Conservation (phyloP, 1,284 basidiomycete genomes). For the Pseudozyma sp. region DNA sequence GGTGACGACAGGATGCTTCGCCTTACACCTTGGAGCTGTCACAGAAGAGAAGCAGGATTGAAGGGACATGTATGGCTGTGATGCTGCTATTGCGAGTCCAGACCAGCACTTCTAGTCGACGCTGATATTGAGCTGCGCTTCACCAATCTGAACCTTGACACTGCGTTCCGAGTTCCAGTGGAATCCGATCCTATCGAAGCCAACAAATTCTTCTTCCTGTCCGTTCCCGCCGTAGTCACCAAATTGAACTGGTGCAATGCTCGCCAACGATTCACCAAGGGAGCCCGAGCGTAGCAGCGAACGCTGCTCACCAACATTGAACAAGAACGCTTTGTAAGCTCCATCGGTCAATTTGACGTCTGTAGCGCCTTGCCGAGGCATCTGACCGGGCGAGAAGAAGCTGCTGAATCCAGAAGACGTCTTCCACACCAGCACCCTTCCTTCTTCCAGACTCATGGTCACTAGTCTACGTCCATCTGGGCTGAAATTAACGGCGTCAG, state of each 20-base stretch:
- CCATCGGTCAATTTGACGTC: conserved; percentile 69
- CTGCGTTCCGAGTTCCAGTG: conserved; percentile 59
- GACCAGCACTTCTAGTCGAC: conserved; percentile 35
- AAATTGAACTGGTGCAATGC: neutral
- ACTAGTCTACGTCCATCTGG: conserved; percentile 90
- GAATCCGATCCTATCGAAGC: conserved; percentile 47
- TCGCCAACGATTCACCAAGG: neutral
- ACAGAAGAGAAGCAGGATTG: too few species aligned
- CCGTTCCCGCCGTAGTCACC: neutral
- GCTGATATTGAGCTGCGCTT: conserved; percentile 58
- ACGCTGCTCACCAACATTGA: conserved; percentile 53
- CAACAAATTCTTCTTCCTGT: conserved; percentile 35
- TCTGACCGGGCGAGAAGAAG: conserved; percentile 89
- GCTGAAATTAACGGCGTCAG: conserved; percentile 75
- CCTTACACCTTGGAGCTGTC: too few species aligned
- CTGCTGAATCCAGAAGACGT: conserved; percentile 74
- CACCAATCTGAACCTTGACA: conserved; percentile 57
- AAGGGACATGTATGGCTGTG: too few species aligned
- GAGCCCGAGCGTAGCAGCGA: neutral
- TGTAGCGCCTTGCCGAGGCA: conserved; percentile 85
- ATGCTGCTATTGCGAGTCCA: neutral
- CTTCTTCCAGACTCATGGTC: conserved; percentile 87
- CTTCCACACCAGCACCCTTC: conserved; percentile 68
- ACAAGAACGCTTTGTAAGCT: conserved; percentile 65
- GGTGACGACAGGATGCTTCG: too few species aligned